These are phyloP conservation scores for Mortierella sp. DNA, from an alignment of 371 early-diverging fungal species.

Conservation along the genomic window DNA sequence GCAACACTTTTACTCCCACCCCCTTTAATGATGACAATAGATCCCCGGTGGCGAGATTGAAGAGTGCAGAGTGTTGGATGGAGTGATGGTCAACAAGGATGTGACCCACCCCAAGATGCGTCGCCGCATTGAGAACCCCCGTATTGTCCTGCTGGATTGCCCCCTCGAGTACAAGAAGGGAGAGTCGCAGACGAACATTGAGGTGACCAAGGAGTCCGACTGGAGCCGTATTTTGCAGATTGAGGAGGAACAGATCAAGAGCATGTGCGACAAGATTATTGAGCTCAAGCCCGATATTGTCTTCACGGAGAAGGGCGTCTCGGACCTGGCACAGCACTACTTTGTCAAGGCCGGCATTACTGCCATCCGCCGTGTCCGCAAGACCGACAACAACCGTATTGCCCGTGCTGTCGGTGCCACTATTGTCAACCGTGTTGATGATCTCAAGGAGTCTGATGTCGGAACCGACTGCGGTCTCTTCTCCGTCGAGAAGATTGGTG, in stretches of 20 bases:
- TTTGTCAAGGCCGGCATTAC: slow-evolving; percentile 98
- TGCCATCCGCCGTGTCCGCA: slow-evolving; percentile 98
- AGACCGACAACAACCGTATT: slow-evolving; percentile 99
- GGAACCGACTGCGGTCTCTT: slow-evolving; percentile 98
- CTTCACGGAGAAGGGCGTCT: slow-evolving; percentile 99
- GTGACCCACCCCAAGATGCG: slow-evolving; percentile 99
- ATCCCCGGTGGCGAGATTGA: slow-evolving; percentile 99
- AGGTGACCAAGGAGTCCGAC: slow-evolving; percentile 97
- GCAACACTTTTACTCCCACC: not conserved
- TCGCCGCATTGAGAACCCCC: slow-evolving; percentile 98
- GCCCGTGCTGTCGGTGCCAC: slow-evolving; percentile 98
- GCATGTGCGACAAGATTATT: slow-evolving; percentile 97
- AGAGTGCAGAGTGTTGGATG: slow-evolving; percentile 97
- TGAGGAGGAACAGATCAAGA: slow-evolving; percentile 99
- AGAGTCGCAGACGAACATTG: slow-evolving; percentile 99
- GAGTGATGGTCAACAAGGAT: slow-evolving; percentile 99
- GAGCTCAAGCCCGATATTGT: slow-evolving; percentile 98
- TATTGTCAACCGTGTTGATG: slow-evolving; percentile 98
- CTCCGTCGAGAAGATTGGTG: slow-evolving; percentile 98
- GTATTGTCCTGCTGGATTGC: slow-evolving; percentile 98
- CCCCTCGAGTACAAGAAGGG: slow-evolving; percentile 99
- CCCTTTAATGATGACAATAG: slow-evolving; percentile 62
- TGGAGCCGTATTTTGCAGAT: slow-evolving; percentile 98
- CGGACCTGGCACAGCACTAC: slow-evolving; percentile 98
- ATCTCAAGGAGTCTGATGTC: slow-evolving; percentile 95